Evolutionary conservation across 2,329 filamentous ascomycete genomes (phyloP), one percentile per base, ranked within the genome.

Genomic region (Trichoderma atrobrunneum): DNA sequence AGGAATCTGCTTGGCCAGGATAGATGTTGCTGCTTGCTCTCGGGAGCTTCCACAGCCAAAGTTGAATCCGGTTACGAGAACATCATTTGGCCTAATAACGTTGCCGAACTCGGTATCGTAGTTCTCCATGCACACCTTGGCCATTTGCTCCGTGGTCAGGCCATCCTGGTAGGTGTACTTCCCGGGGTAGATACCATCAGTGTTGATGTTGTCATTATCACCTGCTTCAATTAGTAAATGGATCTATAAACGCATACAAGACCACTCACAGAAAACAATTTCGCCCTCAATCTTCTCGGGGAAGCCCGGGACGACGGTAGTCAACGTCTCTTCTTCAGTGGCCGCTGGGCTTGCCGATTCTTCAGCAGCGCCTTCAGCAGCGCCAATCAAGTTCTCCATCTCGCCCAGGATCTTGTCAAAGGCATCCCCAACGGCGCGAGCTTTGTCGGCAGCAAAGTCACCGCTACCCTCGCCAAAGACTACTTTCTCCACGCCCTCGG

Each of bases 101-200:
- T 82, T 80, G 11, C 86, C 81, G 79, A 98, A 98, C 0, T 85
- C 80, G 0, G 87, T 83, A 79, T 98, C 95, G 83, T 97, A 98
- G 86, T 98, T 98, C 80, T 92, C 88, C 94, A 98, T 98, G 81
- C 92, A 95, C 0, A 95, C 94, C 75, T 92, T 85, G 0, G 94
- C 93, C 95, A 98, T 98, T 71, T 89, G 89, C 73, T 93, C 91
- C 0, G 83, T 85, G 0, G 92, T 84, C 1, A 98, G 86, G 77
- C 93, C 88, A 78, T 98, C 95, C 79, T 97, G 93, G 82, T 98
- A 98, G 0, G 95, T 98, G 81, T 93, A 94, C 79, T 95, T 94
- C 5, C 93, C 94, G 0, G 94, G 92, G 81, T 98, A 98, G 80
- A 98, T 97, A 69, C 88, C 91, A 78, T 98, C 95, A 0, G 95